A percentile compares a stretch with the other conserved stretches of the same genome.
These are phyloP conservation scores for Dicorynia guianensis DNA, from an alignment of 306 rosid species.

Conservation along the genomic window DNA sequence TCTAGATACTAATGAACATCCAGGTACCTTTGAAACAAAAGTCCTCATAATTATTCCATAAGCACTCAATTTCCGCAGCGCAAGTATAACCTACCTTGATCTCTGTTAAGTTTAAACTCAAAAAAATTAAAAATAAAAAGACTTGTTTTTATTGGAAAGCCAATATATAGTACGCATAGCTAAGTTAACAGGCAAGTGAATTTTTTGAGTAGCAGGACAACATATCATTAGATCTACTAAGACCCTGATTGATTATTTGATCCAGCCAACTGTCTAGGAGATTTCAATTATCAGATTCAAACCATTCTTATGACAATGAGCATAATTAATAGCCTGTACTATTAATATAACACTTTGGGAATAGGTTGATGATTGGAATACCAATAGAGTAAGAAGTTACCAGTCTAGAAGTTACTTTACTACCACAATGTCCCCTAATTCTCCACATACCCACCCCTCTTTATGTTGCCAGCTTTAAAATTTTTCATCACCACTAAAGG, in stretches of 20 bases:
- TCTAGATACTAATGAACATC: not conserved
- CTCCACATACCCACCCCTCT: not conserved
- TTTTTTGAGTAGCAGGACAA: not conserved
- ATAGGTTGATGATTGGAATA: slow-evolving; percentile 1
- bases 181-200: not conserved
- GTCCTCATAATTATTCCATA: not conserved
- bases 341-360: not conserved
- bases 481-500: not conserved
- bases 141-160: not conserved
- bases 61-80: slow-evolving; percentile 18
- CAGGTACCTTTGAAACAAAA: slow-evolving; percentile 29
- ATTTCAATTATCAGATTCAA: not conserved
- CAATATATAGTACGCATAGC: not conserved
- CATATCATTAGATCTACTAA: not conserved
- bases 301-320: slow-evolving; percentile 15
- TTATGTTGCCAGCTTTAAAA: not conserved
- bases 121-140: too few relatives aligned
- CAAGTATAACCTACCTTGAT: slow-evolving; percentile 7
- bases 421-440: not conserved
- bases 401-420: not conserved
- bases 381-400: not conserved
- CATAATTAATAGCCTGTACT: slow-evolving; percentile 17
- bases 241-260: slow-evolving; percentile 21
- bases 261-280: not conserved
- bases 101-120: not conserved